phyloP scores from a whole-genome alignment of 2,329 filamentous ascomycete species.

The Knufia petricola region DNA sequence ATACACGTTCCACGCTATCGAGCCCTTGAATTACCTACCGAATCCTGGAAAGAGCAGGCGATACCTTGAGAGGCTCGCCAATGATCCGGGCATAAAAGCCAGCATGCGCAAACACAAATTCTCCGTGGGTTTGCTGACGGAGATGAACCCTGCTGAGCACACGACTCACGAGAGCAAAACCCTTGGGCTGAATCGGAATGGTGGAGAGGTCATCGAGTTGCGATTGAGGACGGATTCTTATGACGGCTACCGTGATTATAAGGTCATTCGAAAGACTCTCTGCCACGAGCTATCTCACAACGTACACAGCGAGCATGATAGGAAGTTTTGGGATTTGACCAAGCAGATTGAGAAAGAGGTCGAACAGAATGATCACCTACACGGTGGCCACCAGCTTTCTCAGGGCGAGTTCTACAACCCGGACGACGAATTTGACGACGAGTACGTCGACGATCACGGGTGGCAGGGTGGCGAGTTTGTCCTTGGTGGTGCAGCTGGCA shows the following conservation, averaged over 20 bases:
- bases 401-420: slow-evolving; percentile 50
- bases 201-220: slow-evolving; percentile 82
- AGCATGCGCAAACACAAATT: slow-evolving; percentile 80
- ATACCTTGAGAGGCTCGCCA: slow-evolving; percentile 65
- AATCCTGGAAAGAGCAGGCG: slow-evolving; percentile 59
- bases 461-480: slow-evolving; percentile 75
- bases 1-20: slow-evolving; percentile 74
- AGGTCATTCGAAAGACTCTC: slow-evolving; percentile 78
- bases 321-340: slow-evolving; percentile 81
- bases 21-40: slow-evolving; percentile 68
- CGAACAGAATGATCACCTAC: slow-evolving; percentile 65
- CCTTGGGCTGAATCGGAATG: slow-evolving; percentile 77
- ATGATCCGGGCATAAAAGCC: slow-evolving; percentile 75
- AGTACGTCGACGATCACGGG: slow-evolving; percentile 58
- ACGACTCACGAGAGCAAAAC: slow-evolving; percentile 75
- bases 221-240: slow-evolving; percentile 85
- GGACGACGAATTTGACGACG: slow-evolving; percentile 40
- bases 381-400: slow-evolving; percentile 55
- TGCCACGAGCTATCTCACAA: slow-evolving; percentile 96
- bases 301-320: slow-evolving; percentile 73
- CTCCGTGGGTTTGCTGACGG: slow-evolving; percentile 73
- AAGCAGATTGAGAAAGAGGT: slow-evolving; percentile 78
- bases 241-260: slow-evolving; percentile 89
- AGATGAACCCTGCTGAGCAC: slow-evolving; percentile 85
- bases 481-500: slow-evolving; percentile 45